Evolutionary conservation across 192 early-diverging fungal genomes (phyloP), one percentile per base, ranked within the genome.

Genomic region (Polychytrium aggregatum): DNA sequence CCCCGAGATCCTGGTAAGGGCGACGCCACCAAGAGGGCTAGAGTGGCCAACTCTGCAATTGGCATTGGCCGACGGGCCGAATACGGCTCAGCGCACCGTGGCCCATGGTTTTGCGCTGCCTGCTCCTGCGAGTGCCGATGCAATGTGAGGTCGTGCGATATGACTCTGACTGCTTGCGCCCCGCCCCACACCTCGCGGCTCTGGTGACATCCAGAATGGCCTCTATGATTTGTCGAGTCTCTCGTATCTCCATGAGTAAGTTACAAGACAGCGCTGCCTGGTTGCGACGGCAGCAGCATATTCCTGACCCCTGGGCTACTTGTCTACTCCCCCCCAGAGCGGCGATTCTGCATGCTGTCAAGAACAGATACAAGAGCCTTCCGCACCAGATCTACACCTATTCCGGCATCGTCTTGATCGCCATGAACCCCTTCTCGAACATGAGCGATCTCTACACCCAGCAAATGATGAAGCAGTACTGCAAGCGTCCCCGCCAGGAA

Each of bases 371-470:
- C 59, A 63, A n/a, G n/a, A n/a, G n/a, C n/a, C n/a, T 68, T 6
- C 86, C 90, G 61, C 76, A 91, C 58, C 85, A 86, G 59, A 98
- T 98, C 62, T 98, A 98, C 69, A 98, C 95, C 16, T 98, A 98
- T 59, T 97, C 92, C 24, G 95, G 95, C 40, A 95, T 98, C 42
- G 95, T 98, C 25, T 64, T 98, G 54, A 92, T 98, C 53, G 95
- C 95, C 37, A 85, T 90, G 59, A 98, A 98, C 55, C 95, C 95
- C 2, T 98, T 97, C 65, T 76, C 74, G 39, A 66, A 82, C 24
- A 79, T 98, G 50, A 51, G 55, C 17, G 65, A n/a, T n/a, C n/a
- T 96, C 25, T 98, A 98, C 67, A 82, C 86, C 20, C 84, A 83
- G 37, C 86, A 94, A 52, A 84, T 87, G 49, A 84, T 97, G 74